Conservation (phyloP, 805 yeast genomes). For the Sporopachydermia quercuum region DNA sequence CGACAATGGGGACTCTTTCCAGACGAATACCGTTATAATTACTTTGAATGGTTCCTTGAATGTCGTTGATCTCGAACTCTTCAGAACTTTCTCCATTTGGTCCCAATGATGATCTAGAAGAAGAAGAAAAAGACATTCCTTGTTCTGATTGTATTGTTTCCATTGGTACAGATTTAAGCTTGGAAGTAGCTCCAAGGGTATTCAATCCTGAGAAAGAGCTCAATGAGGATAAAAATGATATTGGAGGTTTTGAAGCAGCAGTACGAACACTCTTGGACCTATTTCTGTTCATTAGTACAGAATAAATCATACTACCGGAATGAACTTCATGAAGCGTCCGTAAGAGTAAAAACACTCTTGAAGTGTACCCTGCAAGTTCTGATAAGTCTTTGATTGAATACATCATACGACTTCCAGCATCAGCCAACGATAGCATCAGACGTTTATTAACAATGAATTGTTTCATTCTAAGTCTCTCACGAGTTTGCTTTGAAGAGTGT, state of each 20-base stretch:
- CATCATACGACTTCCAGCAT: constrained; percentile 91
- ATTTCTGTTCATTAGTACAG: neutral
- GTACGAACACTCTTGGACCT: neutral
- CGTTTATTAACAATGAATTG: constrained; percentile 85
- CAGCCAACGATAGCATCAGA: constrained; percentile 79
- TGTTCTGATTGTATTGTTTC: neutral
- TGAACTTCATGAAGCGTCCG: constrained; percentile 75
- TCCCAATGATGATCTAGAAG: neutral
- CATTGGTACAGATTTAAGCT: too few species aligned
- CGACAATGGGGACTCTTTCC: constrained; percentile 68
- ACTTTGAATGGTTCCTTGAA: constrained; percentile 68
- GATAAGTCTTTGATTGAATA: constrained; percentile 85
- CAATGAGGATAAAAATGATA: neutral
- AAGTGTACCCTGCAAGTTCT: constrained; percentile 83
- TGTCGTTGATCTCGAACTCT: constrained; percentile 25
- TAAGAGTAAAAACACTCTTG: constrained; percentile 63
- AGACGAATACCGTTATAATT: constrained; percentile 69
- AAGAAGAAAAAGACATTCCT: neutral
- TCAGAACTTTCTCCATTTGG: neutral
- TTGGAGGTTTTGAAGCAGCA: neutral
- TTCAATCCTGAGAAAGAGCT: neutral
- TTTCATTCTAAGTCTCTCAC: constrained; percentile 43
- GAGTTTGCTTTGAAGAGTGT: constrained; percentile 8
- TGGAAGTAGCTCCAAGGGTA: too few species aligned
- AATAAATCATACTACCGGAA: constrained; percentile 20